Evolutionary conservation across 2,329 filamentous ascomycete species (phyloP).

Genomic region (Cladophialophora yegresii): DNA sequence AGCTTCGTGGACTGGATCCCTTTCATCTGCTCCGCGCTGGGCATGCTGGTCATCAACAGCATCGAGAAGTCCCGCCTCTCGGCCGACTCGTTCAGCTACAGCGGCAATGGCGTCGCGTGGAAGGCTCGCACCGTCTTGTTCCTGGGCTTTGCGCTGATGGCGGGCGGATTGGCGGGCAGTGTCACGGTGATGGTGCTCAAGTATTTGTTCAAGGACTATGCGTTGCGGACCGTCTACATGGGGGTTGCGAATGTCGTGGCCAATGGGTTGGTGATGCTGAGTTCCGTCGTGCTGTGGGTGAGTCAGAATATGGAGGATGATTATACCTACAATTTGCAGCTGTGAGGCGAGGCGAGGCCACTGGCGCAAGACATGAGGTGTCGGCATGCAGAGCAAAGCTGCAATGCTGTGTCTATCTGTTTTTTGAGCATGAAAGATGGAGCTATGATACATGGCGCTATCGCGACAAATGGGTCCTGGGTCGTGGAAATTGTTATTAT

Average conservation of each 20-base stretch:
- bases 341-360: conserved; percentile 46
- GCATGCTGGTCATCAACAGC: conserved; percentile 72
- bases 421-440: not conserved
- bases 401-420: not conserved
- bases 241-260: conserved; percentile 67
- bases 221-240: conserved; percentile 65
- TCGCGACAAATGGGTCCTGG: not conserved
- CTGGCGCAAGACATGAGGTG: not conserved
- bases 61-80: conserved; percentile 68
- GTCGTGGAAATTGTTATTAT: not conserved
- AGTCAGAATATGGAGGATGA: conserved; percentile 74
- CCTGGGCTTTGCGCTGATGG: conserved; percentile 68
- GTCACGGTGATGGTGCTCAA: conserved; percentile 69
- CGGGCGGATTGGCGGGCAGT: conserved; percentile 66
- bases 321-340: conserved; percentile 68
- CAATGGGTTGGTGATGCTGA: conserved; percentile 67
- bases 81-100: conserved; percentile 66
- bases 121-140: conserved; percentile 69
- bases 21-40: conserved; percentile 67
- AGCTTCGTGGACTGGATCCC: conserved; percentile 74
- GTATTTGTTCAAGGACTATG: conserved; percentile 63
- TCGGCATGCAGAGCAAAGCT: not conserved
- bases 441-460: not conserved
- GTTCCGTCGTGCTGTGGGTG: conserved; percentile 67
- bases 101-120: conserved; percentile 68